These are phyloP conservation scores for Nicotiana attenuata DNA, from an alignment of 257 asterid genomes.

Conservation along the genomic window DNA sequence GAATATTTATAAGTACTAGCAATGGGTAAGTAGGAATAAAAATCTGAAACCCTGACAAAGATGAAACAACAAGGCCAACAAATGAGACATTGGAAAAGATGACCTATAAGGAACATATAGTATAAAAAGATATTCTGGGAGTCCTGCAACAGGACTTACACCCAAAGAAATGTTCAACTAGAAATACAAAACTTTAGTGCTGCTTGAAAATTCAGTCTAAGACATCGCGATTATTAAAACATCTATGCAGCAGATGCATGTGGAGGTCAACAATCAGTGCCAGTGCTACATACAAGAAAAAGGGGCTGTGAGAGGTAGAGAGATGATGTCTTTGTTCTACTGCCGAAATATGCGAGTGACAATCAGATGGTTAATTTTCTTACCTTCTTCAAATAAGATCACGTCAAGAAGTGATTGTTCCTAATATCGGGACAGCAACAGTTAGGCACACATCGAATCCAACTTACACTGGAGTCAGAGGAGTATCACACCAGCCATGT, in stretches of 20 bases:
- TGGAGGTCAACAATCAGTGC: background rate
- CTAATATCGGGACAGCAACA: background rate
- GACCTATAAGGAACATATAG: background rate
- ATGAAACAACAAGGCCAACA: background rate
- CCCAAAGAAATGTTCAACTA: background rate
- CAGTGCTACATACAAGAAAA: background rate
- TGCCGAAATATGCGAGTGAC: background rate
- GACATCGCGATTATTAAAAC: background rate
- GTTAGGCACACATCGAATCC: background rate
- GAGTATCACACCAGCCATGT: background rate
- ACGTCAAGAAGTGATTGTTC: background rate
- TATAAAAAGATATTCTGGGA: background rate
- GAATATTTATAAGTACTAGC: background rate
- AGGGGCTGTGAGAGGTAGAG: background rate
- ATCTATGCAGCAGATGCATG: background rate
- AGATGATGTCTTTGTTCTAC: background rate
- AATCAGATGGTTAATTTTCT: background rate
- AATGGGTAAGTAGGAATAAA: slow-evolving; percentile 1
- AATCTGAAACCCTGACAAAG: background rate
- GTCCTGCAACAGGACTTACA: background rate
- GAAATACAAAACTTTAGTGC: background rate
- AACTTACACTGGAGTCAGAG: background rate
- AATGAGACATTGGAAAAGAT: background rate
- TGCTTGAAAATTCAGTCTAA: background rate
- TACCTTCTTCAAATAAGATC: background rate